Percentiles rank a stretch among this genome's conserved stretches.
phyloP scores from a whole-genome alignment of 2,329 filamentous ascomycete genomes.

The Exophiala bonariae region DNA sequence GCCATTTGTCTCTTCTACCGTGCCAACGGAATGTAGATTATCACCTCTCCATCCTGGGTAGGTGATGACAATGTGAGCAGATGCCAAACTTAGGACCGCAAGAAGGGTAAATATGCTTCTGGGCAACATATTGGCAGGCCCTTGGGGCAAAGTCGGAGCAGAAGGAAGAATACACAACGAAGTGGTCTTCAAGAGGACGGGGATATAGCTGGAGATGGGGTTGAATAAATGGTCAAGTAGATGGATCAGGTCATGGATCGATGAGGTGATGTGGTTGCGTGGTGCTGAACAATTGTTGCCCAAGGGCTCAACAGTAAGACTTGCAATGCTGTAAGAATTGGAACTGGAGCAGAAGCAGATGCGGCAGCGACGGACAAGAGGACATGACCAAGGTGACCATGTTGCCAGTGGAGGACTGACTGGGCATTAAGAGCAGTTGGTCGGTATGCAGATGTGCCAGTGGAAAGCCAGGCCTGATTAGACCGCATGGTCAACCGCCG shows the following conservation, averaged over 20 bases:
- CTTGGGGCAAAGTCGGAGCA: not conserved
- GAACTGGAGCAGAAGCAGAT: no score
- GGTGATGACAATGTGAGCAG: conserved; percentile 73
- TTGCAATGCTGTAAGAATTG: no score
- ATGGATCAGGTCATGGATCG: conserved; percentile 3
- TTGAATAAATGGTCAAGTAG: conserved; percentile 3
- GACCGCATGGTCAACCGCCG: conserved; percentile 11
- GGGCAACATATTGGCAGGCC: conserved; percentile 16
- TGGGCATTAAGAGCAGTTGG: not conserved
- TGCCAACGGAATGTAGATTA: conserved; percentile 76
- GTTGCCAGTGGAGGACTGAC: not conserved
- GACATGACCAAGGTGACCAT: conserved; percentile 1
- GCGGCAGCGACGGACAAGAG: not conserved
- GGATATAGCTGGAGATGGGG: conserved; percentile 1
- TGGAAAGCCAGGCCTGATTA: conserved; percentile 1
- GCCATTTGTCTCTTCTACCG: conserved; percentile 45
- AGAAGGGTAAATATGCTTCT: conserved; percentile 31
- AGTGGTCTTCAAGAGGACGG: conserved; percentile 14
- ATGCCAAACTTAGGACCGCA: conserved; percentile 37
- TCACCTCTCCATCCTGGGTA: conserved; percentile 87
- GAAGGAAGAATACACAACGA: conserved; percentile 16
- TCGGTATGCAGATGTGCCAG: not conserved
- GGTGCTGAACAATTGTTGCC: no score
- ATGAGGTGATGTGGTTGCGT: conserved; percentile 2
- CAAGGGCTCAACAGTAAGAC: no score